phyloP scores from a whole-genome alignment of 768 basidiomycete genomes.

The Lactifluus volemus region DNA sequence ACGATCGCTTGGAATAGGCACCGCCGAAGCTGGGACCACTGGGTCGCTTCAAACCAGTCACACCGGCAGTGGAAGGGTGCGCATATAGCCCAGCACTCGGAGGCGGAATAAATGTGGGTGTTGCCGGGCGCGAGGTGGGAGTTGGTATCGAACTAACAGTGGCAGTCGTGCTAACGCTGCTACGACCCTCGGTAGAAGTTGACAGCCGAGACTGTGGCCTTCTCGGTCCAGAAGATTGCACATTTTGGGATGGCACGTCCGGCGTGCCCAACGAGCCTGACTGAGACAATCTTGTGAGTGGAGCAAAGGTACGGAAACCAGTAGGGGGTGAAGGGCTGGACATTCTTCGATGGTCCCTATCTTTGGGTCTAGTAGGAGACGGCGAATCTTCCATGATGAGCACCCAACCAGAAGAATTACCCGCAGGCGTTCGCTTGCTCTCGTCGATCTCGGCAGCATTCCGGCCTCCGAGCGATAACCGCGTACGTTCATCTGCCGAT shows the following conservation, averaged over 20 bases:
- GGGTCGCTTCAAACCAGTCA: constrained; percentile 49
- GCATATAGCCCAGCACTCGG: constrained; percentile 44
- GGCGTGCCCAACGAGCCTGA: constrained; percentile 36
- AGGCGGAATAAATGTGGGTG: constrained; percentile 70
- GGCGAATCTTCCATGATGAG: constrained; percentile 85
- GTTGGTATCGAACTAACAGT: constrained; percentile 56
- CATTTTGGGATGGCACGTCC: constrained; percentile 35
- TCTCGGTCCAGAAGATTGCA: constrained; percentile 38
- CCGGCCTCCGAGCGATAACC: constrained; percentile 21
- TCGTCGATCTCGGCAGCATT: constrained; percentile 26
- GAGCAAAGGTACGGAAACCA: constrained; percentile 40
- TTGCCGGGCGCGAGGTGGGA: constrained; percentile 60
- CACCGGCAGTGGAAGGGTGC: constrained; percentile 28
- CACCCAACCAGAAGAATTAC: constrained; percentile 75
- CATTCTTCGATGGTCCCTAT: constrained; percentile 32
- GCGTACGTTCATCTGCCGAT: constrained; percentile 29
- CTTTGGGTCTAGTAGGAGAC: constrained; percentile 55
- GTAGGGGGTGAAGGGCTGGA: constrained; percentile 50
- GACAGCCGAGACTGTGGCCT: constrained; percentile 73
- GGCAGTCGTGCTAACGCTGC: constrained; percentile 41
- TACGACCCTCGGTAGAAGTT: constrained; percentile 38
- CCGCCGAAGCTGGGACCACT: constrained; percentile 37
- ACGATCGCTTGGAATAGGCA: constrained; percentile 44
- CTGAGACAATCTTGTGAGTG: constrained; percentile 36
- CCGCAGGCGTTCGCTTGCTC: constrained; percentile 38